Evolutionary conservation across 129 eudicot genomes (phyloP).

Genomic region (Chrysanthemum makinoi): DNA sequence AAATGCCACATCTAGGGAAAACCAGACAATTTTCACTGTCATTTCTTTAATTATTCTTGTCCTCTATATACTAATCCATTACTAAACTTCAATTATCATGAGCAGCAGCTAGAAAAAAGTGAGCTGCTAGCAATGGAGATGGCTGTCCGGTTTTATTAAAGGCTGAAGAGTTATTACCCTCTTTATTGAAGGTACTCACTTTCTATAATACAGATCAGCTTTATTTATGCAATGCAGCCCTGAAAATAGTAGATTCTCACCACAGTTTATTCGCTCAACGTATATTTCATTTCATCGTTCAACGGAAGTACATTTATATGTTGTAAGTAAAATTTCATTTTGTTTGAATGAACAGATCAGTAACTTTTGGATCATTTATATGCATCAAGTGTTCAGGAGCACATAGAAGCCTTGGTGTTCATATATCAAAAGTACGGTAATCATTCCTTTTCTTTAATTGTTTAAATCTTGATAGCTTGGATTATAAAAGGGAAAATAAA

Average conservation of each 20-base stretch:
- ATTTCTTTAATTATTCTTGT: neutral
- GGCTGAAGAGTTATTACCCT: conserved; percentile 21
- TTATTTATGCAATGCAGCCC: too few relatives aligned
- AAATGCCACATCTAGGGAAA: neutral
- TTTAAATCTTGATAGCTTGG: too few relatives aligned
- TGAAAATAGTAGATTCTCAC: too few relatives aligned
- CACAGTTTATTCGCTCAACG: too few relatives aligned
- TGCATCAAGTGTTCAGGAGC: conserved; percentile 98
- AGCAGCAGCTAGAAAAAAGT: conserved; percentile 15
- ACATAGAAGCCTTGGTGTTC: conserved; percentile 97
- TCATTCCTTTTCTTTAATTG: neutral
- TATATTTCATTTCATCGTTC: too few relatives aligned
- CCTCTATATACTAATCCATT: neutral
- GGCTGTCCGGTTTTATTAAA: conserved; percentile 1
- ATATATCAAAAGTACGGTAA: conserved; percentile 68
- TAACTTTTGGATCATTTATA: conserved; percentile 74
- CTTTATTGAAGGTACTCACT: conserved; percentile 18
- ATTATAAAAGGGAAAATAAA: too few relatives aligned
- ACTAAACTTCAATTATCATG: conserved; percentile 10
- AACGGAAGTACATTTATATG: neutral
- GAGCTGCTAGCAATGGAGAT: conserved; percentile 8
- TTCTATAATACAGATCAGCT: neutral
- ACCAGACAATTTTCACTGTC: neutral
- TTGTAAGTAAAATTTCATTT: neutral
- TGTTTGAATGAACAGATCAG: conserved; percentile 50